phyloP scores from a whole-genome alignment of 1,284 basidiomycete species.

The Ustilago sp. region DNA sequence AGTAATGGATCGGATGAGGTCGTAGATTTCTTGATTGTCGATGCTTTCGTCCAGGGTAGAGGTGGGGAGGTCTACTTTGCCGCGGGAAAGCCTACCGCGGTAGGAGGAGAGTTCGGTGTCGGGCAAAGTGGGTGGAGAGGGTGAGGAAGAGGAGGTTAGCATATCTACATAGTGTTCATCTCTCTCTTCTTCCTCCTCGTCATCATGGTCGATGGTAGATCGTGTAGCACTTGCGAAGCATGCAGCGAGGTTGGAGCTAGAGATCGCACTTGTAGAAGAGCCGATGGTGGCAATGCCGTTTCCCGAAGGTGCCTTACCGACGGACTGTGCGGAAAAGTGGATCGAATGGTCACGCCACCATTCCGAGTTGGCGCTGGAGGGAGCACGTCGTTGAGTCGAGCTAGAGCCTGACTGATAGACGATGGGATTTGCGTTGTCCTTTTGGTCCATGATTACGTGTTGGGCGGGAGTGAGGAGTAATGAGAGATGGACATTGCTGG shows the following conservation, averaged over 20 bases:
- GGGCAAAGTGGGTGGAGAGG: constrained; percentile 15
- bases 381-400: constrained; percentile 60
- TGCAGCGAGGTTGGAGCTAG: constrained; percentile 72
- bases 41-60: constrained; percentile 37
- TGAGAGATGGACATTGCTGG: neutral
- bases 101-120: neutral
- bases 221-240: constrained; percentile 55
- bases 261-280: constrained; percentile 2
- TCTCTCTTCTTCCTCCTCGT: constrained; percentile 53
- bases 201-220: constrained; percentile 37
- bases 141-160: neutral
- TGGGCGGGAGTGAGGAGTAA: neutral
- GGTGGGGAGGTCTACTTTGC: constrained; percentile 1
- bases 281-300: constrained; percentile 8
- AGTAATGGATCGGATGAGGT: constrained; percentile 89
- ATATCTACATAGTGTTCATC: constrained; percentile 17
- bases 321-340: constrained; percentile 34
- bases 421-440: constrained; percentile 71
- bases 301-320: constrained; percentile 10
- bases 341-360: constrained; percentile 65
- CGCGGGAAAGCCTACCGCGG: neutral
- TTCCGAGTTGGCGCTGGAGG: constrained; percentile 45
- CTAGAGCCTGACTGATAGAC: constrained; percentile 62
- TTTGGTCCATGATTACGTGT: constrained; percentile 36
- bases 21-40: constrained; percentile 67